These are phyloP conservation scores for Trichoderma polysporum DNA, from an alignment of 2,329 filamentous ascomycete species.

Conservation along the genomic window DNA sequence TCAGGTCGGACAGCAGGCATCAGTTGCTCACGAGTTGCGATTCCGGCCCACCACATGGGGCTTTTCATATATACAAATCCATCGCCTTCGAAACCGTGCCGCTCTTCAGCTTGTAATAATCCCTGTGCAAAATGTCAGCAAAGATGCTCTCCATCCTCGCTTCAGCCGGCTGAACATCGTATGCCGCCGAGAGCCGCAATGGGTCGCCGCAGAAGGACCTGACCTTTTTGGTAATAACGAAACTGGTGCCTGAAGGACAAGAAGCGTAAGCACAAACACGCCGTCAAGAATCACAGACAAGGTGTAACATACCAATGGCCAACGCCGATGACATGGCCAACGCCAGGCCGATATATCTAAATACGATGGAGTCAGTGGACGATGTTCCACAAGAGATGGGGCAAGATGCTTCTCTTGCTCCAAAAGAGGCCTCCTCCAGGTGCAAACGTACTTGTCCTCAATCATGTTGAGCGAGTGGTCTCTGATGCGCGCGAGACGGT, in stretches of 20 bases:
- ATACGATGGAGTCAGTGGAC: slow-evolving; percentile 23
- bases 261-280: slow-evolving; percentile 8
- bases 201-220: slow-evolving; percentile 22
- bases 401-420: not conserved
- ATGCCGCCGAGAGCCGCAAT: not conserved
- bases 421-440: not conserved
- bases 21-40: slow-evolving; percentile 70
- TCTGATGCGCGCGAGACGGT: slow-evolving; percentile 23
- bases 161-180: not conserved
- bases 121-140: slow-evolving; percentile 54
- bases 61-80: slow-evolving; percentile 92
- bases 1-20: not conserved
- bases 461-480: slow-evolving; percentile 33
- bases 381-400: not conserved
- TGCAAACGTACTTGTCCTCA: slow-evolving; percentile 40
- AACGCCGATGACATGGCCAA: slow-evolving; percentile 73
- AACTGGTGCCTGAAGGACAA: slow-evolving; percentile 71
- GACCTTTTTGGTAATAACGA: slow-evolving; percentile 99
- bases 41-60: slow-evolving; percentile 97
- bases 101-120: slow-evolving; percentile 83
- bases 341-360: slow-evolving; percentile 73
- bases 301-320: slow-evolving; percentile 64
- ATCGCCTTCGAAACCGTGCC: slow-evolving; percentile 94
- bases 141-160: not conserved
- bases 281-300: slow-evolving; percentile 3